Evolutionary conservation across 352 stramenopile species (phyloP).

Genomic region (Globisporangium okanoganense): DNA sequence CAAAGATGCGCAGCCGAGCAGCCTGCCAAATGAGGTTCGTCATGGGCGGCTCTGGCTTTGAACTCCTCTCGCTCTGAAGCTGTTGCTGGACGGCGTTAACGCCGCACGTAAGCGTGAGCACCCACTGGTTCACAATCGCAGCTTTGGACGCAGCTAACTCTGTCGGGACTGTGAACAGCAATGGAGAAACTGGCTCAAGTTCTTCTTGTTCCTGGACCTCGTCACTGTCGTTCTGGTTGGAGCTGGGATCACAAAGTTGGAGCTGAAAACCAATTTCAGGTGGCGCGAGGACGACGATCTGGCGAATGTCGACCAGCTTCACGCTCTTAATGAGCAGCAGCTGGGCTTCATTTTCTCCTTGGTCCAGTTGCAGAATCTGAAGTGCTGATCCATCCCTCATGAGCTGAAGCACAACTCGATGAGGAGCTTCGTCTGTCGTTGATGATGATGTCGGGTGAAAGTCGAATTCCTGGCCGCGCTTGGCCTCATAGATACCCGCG

Average conservation of each 20-base stretch:
- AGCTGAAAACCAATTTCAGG: slow-evolving; percentile 1
- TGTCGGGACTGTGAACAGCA: not conserved
- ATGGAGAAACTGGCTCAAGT: not conserved
- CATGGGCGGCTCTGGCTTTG: not conserved
- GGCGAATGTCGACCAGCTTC: slow-evolving; percentile 5
- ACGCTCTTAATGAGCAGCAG: slow-evolving; percentile 2
- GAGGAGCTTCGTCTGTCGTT: not conserved
- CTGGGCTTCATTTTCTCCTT: not conserved
- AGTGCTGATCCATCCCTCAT: slow-evolving; percentile 2
- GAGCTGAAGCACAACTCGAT: slow-evolving; percentile 4
- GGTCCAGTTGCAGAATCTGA: not conserved
- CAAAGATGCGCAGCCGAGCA: slow-evolving; percentile 40
- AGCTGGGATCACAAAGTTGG: not conserved
- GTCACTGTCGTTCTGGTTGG: not conserved
- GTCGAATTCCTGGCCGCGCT: slow-evolving; percentile 23
- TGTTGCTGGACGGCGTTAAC: slow-evolving; percentile 32
- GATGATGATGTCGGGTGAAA: not conserved
- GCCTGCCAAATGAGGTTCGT: slow-evolving; percentile 39
- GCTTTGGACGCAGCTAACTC: not conserved
- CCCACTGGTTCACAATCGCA: slow-evolving; percentile 25
- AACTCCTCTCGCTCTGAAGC: not conserved
- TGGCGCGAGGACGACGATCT: not conserved
- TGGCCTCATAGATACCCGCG: slow-evolving; percentile 24
- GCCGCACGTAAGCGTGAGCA: slow-evolving; percentile 34
- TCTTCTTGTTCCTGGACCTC: not conserved